phyloP scores from a whole-genome alignment of 78 protist genomes.

The Dictyostelium citrinum region DNA sequence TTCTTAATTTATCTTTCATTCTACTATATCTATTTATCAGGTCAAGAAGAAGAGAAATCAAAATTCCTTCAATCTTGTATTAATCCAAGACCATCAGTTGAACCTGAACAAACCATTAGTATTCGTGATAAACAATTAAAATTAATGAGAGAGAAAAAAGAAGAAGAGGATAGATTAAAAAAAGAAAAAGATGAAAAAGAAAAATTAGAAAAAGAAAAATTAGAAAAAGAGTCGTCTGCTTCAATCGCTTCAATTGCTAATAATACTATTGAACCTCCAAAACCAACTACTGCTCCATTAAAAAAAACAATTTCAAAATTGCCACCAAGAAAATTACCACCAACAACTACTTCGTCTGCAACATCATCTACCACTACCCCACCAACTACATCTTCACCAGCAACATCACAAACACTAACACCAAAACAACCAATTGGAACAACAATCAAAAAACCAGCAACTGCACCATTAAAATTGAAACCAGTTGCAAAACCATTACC shows the following conservation, averaged over 20 bases:
- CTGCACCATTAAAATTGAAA: background rate
- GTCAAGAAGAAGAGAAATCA: background rate
- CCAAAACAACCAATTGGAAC: background rate
- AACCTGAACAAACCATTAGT: background rate
- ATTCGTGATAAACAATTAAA: slow-evolving; percentile 46
- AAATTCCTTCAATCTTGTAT: background rate
- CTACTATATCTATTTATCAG: background rate
- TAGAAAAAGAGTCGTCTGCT: background rate
- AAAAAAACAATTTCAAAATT: background rate
- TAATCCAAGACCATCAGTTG: background rate
- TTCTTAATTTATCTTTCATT: slow-evolving; percentile 40
- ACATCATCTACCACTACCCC: background rate
- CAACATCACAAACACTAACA: background rate
- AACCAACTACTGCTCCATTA: background rate
- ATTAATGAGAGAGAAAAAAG: slow-evolving; percentile 14
- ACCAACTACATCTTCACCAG: background rate
- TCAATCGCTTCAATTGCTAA: background rate
- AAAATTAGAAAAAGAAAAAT: background rate
- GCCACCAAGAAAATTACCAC: slow-evolving; percentile 15
- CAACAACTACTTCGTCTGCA: background rate
- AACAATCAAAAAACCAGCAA: background rate
- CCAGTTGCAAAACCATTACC: slow-evolving; percentile 1
- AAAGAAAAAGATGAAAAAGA: background rate
- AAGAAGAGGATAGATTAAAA: background rate
- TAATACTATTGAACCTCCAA: background rate